A percentile compares a stretch with the other conserved stretches of the same genome.
These are phyloP conservation scores for Pseudogymnoascus sp. DNA, from an alignment of 2,329 filamentous ascomycete genomes.

Conservation along the genomic window DNA sequence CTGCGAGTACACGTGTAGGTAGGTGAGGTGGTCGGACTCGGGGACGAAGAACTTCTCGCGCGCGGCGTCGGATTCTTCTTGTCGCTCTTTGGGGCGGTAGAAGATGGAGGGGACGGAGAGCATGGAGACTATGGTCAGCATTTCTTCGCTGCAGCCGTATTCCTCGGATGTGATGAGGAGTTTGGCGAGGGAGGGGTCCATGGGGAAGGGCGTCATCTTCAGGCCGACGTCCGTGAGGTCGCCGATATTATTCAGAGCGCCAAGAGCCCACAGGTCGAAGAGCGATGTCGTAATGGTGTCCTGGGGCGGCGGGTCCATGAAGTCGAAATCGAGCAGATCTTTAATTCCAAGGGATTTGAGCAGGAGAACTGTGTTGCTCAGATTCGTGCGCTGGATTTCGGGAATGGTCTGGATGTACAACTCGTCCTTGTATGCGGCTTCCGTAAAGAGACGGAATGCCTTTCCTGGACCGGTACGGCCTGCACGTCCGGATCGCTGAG, in stretches of 20 bases:
- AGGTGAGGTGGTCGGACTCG: constrained; percentile 91
- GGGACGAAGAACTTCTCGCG: constrained; percentile 98
- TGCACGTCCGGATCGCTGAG: constrained; percentile 85
- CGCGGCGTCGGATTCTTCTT: constrained; percentile 91
- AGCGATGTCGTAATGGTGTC: constrained; percentile 96
- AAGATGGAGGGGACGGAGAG: constrained; percentile 93
- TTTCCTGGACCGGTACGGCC: constrained; percentile 93
- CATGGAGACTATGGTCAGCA: constrained; percentile 98
- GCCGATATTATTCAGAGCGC: constrained; percentile 86
- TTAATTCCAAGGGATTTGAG: constrained; percentile 92
- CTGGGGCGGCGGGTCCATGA: constrained; percentile 97
- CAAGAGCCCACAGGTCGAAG: constrained; percentile 94
- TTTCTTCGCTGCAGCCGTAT: constrained; percentile 92
- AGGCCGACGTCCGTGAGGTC: constrained; percentile 79
- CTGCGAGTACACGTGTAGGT: constrained; percentile 90
- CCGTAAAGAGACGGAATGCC: constrained; percentile 87
- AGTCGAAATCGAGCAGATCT: constrained; percentile 92
- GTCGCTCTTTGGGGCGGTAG: constrained; percentile 90
- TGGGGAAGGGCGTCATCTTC: constrained; percentile 95
- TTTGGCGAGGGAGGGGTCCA: constrained; percentile 94
- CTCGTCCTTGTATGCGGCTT: constrained; percentile 90
- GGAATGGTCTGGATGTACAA: constrained; percentile 95
- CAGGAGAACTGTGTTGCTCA: constrained; percentile 88
- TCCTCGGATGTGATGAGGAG: constrained; percentile 84
- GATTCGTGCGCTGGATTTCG: constrained; percentile 92